Evolutionary conservation across 2,329 filamentous ascomycete genomes (phyloP).

Genomic region (Aphanoascus verrucosus): DNA sequence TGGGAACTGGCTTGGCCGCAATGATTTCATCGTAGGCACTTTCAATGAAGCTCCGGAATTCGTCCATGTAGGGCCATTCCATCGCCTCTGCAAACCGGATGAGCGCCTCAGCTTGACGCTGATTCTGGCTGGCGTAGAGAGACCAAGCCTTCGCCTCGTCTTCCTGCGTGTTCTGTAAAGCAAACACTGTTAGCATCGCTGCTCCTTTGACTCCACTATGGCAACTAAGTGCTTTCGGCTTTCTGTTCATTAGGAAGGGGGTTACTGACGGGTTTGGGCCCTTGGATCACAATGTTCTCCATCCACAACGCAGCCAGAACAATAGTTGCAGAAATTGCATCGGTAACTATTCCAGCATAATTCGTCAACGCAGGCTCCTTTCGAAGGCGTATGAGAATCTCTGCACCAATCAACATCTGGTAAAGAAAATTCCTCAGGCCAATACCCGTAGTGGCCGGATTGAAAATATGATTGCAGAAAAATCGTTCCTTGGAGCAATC

Average conservation of each 20-base stretch:
- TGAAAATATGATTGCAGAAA: slow-evolving; percentile 7
- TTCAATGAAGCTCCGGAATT: slow-evolving; percentile 2
- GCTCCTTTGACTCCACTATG: not conserved
- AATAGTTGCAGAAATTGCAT: slow-evolving; percentile 1
- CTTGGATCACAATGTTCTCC: slow-evolving; percentile 6
- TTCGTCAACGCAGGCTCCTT: not conserved
- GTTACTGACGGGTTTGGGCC: not conserved
- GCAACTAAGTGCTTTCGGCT: not conserved
- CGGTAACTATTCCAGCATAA: not conserved
- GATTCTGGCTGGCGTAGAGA: slow-evolving; percentile 3
- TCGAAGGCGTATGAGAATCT: not conserved
- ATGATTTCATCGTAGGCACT: slow-evolving; percentile 2
- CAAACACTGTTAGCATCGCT: not conserved
- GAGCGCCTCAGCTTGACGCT: slow-evolving; percentile 1
- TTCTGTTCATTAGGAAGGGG: not conserved
- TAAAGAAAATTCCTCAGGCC: not conserved
- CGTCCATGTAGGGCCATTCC: slow-evolving; percentile 9
- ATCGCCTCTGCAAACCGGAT: slow-evolving; percentile 3
- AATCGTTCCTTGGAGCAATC: slow-evolving; percentile 4
- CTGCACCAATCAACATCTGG: slow-evolving; percentile 3
- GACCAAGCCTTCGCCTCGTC: slow-evolving; percentile 3
- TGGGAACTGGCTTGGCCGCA: not conserved
- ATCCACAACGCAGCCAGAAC: slow-evolving; percentile 1
- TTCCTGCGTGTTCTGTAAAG: not conserved
- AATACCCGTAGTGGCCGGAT: not conserved